Evolutionary conservation across 2,329 filamentous ascomycete species (phyloP).

Genomic region (Fusarium camptoceras): DNA sequence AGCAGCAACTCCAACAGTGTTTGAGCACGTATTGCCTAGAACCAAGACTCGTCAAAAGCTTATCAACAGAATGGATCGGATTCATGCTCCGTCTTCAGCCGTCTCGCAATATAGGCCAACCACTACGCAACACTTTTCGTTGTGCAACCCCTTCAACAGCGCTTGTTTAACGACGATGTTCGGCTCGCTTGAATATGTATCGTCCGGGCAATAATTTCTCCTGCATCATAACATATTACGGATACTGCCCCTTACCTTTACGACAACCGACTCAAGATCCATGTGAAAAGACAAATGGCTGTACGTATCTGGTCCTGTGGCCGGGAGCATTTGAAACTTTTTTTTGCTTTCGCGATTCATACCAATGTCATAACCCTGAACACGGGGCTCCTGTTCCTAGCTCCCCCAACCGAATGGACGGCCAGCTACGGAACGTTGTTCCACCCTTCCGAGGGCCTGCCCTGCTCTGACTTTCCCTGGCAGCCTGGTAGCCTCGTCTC

Average conservation of each 20-base stretch:
- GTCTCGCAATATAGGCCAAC: conserved; percentile 4
- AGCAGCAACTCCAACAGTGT: not conserved
- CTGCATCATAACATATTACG: conserved; percentile 3
- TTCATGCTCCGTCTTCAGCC: conserved; percentile 2
- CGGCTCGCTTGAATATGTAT: conserved; percentile 17
- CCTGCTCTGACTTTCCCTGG: not conserved
- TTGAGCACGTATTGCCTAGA: conserved; percentile 7
- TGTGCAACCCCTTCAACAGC: not conserved
- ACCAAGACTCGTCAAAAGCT: conserved; percentile 18
- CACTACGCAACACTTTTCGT: conserved; percentile 6
- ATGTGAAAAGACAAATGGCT: conserved; percentile 14
- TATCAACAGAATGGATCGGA: conserved; percentile 16
- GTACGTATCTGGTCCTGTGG: conserved; percentile 9
- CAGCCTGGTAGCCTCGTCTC: conserved; percentile 4
- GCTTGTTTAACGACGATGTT: not conserved
- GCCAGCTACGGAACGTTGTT: conserved; percentile 26
- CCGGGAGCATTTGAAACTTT: conserved; percentile 32
- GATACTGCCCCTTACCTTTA: not conserved
- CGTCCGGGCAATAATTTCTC: conserved; percentile 16
- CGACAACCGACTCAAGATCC: conserved; percentile 21
- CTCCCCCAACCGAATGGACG: conserved; percentile 9
- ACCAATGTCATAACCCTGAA: conserved; percentile 4
- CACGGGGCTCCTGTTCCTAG: conserved; percentile 28
- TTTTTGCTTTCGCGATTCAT: conserved; percentile 34
- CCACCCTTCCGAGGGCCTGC: conserved; percentile 30